Evolutionary conservation across 768 basidiomycete species (phyloP).

Genomic region (Dictyophora rubrovolvata): DNA sequence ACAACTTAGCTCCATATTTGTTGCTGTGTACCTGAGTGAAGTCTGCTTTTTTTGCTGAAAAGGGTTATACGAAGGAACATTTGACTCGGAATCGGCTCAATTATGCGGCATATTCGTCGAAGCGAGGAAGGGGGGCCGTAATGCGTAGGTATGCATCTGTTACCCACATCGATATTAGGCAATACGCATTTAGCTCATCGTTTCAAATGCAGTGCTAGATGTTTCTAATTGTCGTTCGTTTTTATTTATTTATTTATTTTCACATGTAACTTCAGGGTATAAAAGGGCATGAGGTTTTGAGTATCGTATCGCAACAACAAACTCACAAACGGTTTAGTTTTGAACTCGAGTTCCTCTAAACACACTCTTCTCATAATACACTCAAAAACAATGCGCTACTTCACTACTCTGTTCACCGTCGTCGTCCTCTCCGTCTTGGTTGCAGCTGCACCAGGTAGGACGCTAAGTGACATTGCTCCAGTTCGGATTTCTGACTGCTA

Average conservation of each 20-base stretch:
- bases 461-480: background rate
- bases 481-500: background rate
- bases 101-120: constrained; percentile 2
- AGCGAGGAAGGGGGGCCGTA: background rate
- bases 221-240: background rate
- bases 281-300: background rate
- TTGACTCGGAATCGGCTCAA: background rate
- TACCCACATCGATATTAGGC: background rate
- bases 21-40: background rate
- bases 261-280: background rate
- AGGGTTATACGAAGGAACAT: background rate
- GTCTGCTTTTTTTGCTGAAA: background rate
- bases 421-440: background rate
- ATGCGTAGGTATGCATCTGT: background rate
- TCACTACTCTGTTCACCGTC: constrained; percentile 1
- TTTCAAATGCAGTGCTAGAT: background rate
- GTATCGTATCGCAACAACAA: background rate
- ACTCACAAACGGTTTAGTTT: background rate
- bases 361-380: background rate
- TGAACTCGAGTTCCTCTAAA: background rate
- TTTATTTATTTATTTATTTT: background rate
- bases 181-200: background rate
- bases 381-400: background rate
- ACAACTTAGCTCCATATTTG: background rate
- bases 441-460: background rate